Evolutionary conservation across 2,329 filamentous ascomycete genomes (phyloP), one percentile per base, ranked within the genome.

Genomic region (Lachnellula willkommii): DNA sequence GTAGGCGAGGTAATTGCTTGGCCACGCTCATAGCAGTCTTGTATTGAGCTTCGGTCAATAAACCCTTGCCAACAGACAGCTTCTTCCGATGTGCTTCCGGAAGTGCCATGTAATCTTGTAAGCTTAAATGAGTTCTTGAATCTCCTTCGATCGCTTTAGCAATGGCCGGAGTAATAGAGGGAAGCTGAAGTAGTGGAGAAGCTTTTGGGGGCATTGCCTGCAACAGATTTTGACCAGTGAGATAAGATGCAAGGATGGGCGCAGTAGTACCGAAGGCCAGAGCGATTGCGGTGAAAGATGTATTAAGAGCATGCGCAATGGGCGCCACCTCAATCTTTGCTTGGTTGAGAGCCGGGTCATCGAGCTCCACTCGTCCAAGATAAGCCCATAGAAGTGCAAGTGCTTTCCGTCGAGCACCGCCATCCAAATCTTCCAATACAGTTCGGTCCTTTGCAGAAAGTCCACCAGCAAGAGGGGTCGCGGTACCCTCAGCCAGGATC

Each of bases 311-410:
- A 58, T 92, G 84, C 28, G 93, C 94, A 59, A 94, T 88, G 17
- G 93, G 91, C 20, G 90, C 92, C 59, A 94, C 84, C 71, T 94
- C 87, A 70, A 88, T 91, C 76, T 97, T 99, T 72, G 92, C 85
- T 70, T 85, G 85, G 67, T 95, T 87, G 53, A 96, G 79, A 35
- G 80, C 78, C 52, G 81, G 72, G 67, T 96, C 91, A 45, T 88
- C 87, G 24, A 99, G 81, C 66, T 96, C 90, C 54, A 95, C 79
- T 47, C 94, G 88, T 58, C 89, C 90, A 48, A 97, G 82, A 71
- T 99, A 97, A 43, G 94, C 92, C 94, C 95, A 99, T 15, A 99
- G 79, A 55, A 99, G 79, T 50, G 88, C 90, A 46, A 97, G 78
- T 7, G 90, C 87, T 78, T 97, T 97, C 68, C 94, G 82, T 63